A percentile compares a stretch with the other conserved stretches of the same genome.
Evolutionary conservation across 2,329 filamentous ascomycete species (phyloP).

Genomic region (Beauveria bassiana): DNA sequence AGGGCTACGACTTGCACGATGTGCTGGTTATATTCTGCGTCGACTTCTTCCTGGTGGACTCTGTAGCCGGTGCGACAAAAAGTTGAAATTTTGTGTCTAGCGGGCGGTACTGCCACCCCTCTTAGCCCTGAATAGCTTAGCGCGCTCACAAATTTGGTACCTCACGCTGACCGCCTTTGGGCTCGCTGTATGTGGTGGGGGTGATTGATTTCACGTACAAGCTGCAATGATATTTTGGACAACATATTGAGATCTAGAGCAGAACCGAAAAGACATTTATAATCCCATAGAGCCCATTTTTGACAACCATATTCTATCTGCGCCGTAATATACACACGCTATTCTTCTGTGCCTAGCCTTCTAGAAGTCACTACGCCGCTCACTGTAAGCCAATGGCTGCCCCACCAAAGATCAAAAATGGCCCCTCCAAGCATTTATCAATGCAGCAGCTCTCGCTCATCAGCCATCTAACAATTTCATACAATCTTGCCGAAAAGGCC

Average conservation of each 20-base stretch:
- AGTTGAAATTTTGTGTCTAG: slow-evolving; percentile 16
- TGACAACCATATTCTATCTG: not conserved
- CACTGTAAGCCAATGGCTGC: not conserved
- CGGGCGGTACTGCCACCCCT: slow-evolving; percentile 27
- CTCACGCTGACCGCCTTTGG: slow-evolving; percentile 25
- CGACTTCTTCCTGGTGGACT: slow-evolving; percentile 5
- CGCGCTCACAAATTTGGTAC: slow-evolving; percentile 4
- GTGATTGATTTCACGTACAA: not conserved
- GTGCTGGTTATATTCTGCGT: not conserved
- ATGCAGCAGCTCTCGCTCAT: not conserved
- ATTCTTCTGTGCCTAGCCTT: not conserved
- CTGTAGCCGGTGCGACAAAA: slow-evolving; percentile 5
- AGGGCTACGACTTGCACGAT: not conserved
- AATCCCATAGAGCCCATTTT: too few species aligned
- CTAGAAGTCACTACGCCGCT: slow-evolving; percentile 7
- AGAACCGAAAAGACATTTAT: too few species aligned
- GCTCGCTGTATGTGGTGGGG: not conserved
- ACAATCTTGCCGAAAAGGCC: slow-evolving; percentile 2
- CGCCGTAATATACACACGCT: not conserved
- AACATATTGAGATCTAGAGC: not conserved
- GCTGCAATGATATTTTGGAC: not conserved
- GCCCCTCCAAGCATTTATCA: slow-evolving; percentile 11
- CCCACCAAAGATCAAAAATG: slow-evolving; percentile 10
- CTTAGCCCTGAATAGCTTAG: slow-evolving; percentile 24
- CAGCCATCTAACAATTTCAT: not conserved